phyloP scores from a whole-genome alignment of 1,139 yeast species.

The Geotrichum aggregatum region DNA sequence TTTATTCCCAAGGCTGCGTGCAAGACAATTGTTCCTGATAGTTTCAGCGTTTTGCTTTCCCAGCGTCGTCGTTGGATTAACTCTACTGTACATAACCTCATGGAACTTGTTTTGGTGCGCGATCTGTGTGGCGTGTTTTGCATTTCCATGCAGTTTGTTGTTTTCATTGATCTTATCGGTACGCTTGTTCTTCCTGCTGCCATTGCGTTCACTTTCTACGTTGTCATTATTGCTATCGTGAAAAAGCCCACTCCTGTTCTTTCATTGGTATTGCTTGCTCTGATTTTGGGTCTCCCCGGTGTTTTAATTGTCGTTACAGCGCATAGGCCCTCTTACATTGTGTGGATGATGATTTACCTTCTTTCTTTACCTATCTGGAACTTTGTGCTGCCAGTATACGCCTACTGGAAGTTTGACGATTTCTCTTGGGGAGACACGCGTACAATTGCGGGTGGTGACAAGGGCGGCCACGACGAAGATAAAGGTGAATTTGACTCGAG shows the following conservation, averaged over 20 bases:
- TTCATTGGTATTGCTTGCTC: slow-evolving; percentile 72
- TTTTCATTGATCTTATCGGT: slow-evolving; percentile 81
- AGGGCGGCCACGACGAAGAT: slow-evolving; percentile 60
- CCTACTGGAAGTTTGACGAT: slow-evolving; percentile 97
- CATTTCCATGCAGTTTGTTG: slow-evolving; percentile 94
- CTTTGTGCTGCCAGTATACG: slow-evolving; percentile 80
- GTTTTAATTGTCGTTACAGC: slow-evolving; percentile 83
- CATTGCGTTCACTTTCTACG: slow-evolving; percentile 78
- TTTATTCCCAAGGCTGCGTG: slow-evolving; percentile 95
- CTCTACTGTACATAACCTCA: slow-evolving; percentile 90
- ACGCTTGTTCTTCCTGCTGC: slow-evolving; percentile 93
- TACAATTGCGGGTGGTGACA: slow-evolving; percentile 66
- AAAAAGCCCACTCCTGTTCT: slow-evolving; percentile 79
- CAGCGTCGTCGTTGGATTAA: slow-evolving; percentile 99
- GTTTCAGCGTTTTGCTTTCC: slow-evolving; percentile 73
- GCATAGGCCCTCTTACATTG: slow-evolving; percentile 65
- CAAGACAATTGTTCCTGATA: slow-evolving; percentile 86
- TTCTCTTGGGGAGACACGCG: slow-evolving; percentile 99
- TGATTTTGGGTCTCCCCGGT: slow-evolving; percentile 90
- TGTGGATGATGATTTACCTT: slow-evolving; percentile 80
- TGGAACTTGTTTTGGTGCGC: slow-evolving; percentile 82
- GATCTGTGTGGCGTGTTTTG: slow-evolving; percentile 97
- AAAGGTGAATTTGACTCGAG: slow-evolving; percentile 89
- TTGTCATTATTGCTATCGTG: slow-evolving; percentile 68
- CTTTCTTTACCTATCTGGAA: slow-evolving; percentile 92